Evolutionary conservation across 768 basidiomycete species (phyloP).

Genomic region (Serendipita sp.): DNA sequence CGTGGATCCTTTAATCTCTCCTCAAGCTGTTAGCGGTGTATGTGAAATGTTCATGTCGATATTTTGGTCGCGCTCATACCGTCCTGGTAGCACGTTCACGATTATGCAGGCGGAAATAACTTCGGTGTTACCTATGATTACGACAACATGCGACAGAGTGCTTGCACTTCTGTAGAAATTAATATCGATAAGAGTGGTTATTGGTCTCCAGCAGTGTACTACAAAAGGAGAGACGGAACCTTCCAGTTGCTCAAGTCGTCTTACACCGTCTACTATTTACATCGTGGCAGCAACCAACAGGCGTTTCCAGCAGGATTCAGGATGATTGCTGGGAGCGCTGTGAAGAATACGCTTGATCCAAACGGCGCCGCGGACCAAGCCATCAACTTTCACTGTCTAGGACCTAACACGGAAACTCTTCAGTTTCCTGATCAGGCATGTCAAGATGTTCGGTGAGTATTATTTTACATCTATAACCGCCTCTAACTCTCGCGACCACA

Average conservation of each 20-base stretch:
- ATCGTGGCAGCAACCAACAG: conserved; percentile 4
- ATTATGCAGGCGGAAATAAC: conserved; percentile 1
- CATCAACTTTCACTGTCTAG: conserved; percentile 1
- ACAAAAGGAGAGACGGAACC: neutral
- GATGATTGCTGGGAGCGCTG: conserved; percentile 7
- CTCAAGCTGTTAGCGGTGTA: conserved; percentile 1
- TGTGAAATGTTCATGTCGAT: neutral
- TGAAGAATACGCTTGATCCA: neutral
- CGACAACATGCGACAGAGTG: neutral
- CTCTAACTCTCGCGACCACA: neutral
- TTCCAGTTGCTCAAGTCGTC: neutral
- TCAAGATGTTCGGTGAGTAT: neutral
- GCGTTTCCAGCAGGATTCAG: conserved; percentile 7
- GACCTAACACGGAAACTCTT: neutral
- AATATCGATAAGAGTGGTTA: neutral
- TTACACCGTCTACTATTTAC: conserved; percentile 6
- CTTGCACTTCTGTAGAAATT: neutral
- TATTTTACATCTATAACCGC: neutral
- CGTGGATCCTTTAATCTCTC: neutral
- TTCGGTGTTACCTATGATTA: conserved; percentile 3
- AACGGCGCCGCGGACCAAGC: neutral
- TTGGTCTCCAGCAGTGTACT: neutral
- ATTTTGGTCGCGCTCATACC: neutral
- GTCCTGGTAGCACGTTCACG: neutral
- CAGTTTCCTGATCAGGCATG: neutral